Conservation (phyloP, 352 stramenopile genomes). For the Pythium utonaiense region DNA sequence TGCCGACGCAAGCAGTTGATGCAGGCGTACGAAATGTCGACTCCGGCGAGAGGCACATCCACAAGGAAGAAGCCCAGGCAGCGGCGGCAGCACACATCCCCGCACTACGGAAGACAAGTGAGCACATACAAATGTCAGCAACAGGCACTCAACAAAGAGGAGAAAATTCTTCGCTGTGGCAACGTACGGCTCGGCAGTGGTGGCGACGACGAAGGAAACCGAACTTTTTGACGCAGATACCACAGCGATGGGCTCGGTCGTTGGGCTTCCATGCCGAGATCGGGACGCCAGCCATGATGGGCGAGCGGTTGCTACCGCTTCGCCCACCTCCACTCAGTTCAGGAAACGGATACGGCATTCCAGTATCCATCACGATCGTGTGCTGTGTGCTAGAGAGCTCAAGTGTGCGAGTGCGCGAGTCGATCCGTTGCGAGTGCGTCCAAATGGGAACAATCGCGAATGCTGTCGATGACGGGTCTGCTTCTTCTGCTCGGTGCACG, state of each 20-base stretch:
- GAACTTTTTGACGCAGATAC: slow-evolving; percentile 69
- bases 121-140: not conserved
- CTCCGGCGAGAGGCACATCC: slow-evolving; percentile 51
- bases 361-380: slow-evolving; percentile 32
- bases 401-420: not conserved
- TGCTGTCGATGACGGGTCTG: not conserved
- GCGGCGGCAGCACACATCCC: slow-evolving; percentile 62
- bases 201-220: slow-evolving; percentile 58
- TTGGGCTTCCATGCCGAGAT: slow-evolving; percentile 54
- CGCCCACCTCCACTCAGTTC: slow-evolving; percentile 32
- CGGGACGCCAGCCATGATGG: slow-evolving; percentile 44
- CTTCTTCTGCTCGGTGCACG: not conserved
- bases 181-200: slow-evolving; percentile 59
- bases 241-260: slow-evolving; percentile 39
- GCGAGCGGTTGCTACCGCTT: slow-evolving; percentile 8
- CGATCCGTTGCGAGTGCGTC: not conserved
- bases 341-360: slow-evolving; percentile 40
- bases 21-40: slow-evolving; percentile 68
- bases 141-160: not conserved
- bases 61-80: slow-evolving; percentile 71
- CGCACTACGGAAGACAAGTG: slow-evolving; percentile 37
- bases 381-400: not conserved
- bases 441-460: slow-evolving; percentile 21
- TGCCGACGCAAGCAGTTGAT: slow-evolving; percentile 55
- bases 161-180: not conserved